Base-by-base conservation (phyloP, 2,329 filamentous ascomycete genomes). In the Talaromyces amestolkiae region DNA sequence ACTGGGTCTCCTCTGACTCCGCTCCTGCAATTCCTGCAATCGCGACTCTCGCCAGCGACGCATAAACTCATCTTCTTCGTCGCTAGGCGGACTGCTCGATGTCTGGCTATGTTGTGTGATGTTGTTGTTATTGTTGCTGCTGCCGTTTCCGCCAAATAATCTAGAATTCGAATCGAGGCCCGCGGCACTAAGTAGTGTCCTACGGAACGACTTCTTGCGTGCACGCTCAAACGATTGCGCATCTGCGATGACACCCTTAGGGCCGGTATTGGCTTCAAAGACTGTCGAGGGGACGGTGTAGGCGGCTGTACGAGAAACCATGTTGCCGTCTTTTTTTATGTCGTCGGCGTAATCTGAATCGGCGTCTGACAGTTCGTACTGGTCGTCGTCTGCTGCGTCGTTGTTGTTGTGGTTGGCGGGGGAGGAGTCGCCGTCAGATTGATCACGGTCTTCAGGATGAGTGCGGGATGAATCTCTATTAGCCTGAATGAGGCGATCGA, bases 31-130 rank as follows among this genome's bases (percentile, higher is more conserved):
- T 81, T 98, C 92, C 67, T 87, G 84, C 74, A 94, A 82, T 66
- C 95, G 85, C 63, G 87, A 88, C 78, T 93, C 88, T 58, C 95
- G 87, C 95, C 95, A 99, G 72, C 90, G 86, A 69, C 87, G 84
- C 78, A 98, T 85, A 76, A 98, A 97, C 24, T 83, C 80, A 70
- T 94, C 91, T 70, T 97, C 93, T 17, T 66, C 64, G 58, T 85
- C 84, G 65, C 82, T 81, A 7, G 63, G 63, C 24, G 64, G 53
- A 27, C 64, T 66, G 27, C 64, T 61, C 37, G 56, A 59, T 17
- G 56, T n/a, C 13, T 45, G 35, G 22, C 37, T 59, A 15, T 35
- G 61, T 58, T 51, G 60, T 17, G 60, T 39, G 22, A 37, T 58
- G 54, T 72, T 74, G 51, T 72, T 74, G 51, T 53, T 43, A 35